Base-by-base conservation (phyloP, 805 yeast genomes). In the Nadsonia fulvescens region DNA sequence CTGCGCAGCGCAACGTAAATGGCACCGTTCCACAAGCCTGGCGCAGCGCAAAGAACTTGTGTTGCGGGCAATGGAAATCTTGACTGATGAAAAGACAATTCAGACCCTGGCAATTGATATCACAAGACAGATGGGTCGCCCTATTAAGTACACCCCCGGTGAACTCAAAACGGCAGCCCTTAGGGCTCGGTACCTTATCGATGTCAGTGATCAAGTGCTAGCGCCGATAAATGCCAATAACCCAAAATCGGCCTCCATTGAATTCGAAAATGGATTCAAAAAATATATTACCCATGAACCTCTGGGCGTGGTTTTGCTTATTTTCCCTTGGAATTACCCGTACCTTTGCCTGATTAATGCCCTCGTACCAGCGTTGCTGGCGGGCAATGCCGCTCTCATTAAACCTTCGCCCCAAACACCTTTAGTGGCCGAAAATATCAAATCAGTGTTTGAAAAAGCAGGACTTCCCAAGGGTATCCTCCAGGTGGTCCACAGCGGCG, bases 321-420 rank as follows among this genome's bases (percentile, higher is more conserved):
- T 79, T 41, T 78, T 77, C 44, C 92, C 93, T 40, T 79, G 93
- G 92, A 79, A 79, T 57, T 79, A 79, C 67, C 93, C 93, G 37
- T 58, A 78, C 45, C 62, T 79, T 56, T 75, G 78, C 73, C 68
- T 77, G 58, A 63, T 86, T 23, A 79, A 91, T 81, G 78, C 78
- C 44, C 57, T 79, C 37, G 83, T 81, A 35, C 92, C 93, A 20
- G 82, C 86, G 32, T 57, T 78, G 40, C 74, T 82, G 35, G 71
- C 91, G 25, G 91, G 91, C 54, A 76, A 78, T 60, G 68, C 89
- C 24, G 70, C 75, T 37, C 75, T 79, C 29, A 61, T 79, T 54
- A 79, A 79, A 56, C 75, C 92, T 18, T 83, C 92, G 31, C 91
- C 81, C 49, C 67, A 82, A 29, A 78, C 92, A 24, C 92, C 92